Percentiles rank a stretch among this genome's conserved stretches.
phyloP scores from a whole-genome alignment of 176 grass and related monocot species.

The Calamus simplicifolius region DNA sequence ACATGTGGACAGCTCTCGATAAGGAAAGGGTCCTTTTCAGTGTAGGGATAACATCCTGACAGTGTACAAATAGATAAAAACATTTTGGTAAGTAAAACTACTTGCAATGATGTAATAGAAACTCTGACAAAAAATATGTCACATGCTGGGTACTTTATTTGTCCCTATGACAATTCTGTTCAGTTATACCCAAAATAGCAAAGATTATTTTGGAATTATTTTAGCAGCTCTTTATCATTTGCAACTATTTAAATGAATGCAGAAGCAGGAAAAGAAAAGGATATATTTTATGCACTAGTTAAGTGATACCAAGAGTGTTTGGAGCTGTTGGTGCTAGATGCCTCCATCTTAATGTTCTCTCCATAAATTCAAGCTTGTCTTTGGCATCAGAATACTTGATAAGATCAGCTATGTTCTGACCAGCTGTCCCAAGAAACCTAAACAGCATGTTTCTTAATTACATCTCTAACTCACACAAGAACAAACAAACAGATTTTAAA shows the following conservation, averaged over 20 bases:
- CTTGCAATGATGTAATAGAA: too few species aligned
- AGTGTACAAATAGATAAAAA: too few species aligned
- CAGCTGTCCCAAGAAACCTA: conserved; percentile 94
- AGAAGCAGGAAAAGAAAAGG: neutral
- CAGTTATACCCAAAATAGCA: too few species aligned
- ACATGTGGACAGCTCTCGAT: conserved; percentile 87
- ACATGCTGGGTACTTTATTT: too few species aligned
- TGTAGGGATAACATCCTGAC: conserved; percentile 92
- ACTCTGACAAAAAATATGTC: too few species aligned
- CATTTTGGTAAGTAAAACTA: too few species aligned
- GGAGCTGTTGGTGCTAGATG: conserved; percentile 95
- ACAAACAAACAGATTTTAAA: neutral
- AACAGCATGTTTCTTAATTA: conserved; percentile 20
- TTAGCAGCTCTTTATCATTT: too few species aligned
- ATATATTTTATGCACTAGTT: neutral
- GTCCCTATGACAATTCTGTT: too few species aligned
- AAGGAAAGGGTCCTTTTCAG: conserved; percentile 94
- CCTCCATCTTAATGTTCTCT: conserved; percentile 84
- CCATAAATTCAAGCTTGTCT: conserved; percentile 81
- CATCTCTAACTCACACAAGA: neutral
- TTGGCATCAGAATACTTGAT: conserved; percentile 83
- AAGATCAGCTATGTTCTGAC: conserved; percentile 90
- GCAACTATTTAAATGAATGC: too few species aligned
- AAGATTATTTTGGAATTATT: too few species aligned
- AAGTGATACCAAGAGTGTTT: conserved; percentile 72